Evolutionary conservation across 2,329 filamentous ascomycete species (phyloP).

Genomic region (Phoma sp.): DNA sequence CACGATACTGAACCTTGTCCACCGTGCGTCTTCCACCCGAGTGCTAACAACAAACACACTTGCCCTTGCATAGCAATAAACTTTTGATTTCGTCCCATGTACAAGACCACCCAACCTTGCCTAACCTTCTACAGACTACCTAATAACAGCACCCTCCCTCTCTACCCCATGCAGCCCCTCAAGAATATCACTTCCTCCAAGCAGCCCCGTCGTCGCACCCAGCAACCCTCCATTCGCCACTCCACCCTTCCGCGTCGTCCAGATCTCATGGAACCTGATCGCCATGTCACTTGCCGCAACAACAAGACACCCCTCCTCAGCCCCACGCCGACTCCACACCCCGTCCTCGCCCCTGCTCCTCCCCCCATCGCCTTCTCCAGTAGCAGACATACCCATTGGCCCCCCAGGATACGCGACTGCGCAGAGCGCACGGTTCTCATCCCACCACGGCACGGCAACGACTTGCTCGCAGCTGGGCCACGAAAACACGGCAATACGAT

Average conservation of each 20-base stretch:
- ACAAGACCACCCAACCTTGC: background rate
- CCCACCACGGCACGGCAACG: conserved; percentile 82
- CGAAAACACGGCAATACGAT: conserved; percentile 88
- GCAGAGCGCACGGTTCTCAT: conserved; percentile 79
- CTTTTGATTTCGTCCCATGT: background rate
- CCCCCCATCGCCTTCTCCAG: conserved; percentile 10
- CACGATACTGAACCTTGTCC: conserved; percentile 22
- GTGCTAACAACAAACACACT: background rate
- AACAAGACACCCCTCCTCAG: conserved; percentile 82
- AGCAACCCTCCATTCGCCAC: conserved; percentile 61
- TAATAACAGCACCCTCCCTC: conserved; percentile 61
- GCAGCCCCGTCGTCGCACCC: conserved; percentile 49
- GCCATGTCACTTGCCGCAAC: conserved; percentile 91
- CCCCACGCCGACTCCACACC: conserved; percentile 62
- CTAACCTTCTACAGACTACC: conserved; percentile 30
- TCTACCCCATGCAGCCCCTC: conserved; percentile 83
- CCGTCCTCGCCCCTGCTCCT: conserved; percentile 58
- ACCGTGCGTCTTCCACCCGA: background rate
- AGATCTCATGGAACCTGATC: conserved; percentile 95
- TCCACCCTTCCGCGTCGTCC: conserved; percentile 63
- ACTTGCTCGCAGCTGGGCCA: conserved; percentile 93
- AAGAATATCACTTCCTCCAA: conserved; percentile 85
- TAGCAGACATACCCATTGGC: conserved; percentile 47
- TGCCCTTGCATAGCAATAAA: background rate
- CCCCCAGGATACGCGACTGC: conserved; percentile 83